Base-by-base conservation (phyloP, 176 grass and related monocot species). In the Otatea glauca region DNA sequence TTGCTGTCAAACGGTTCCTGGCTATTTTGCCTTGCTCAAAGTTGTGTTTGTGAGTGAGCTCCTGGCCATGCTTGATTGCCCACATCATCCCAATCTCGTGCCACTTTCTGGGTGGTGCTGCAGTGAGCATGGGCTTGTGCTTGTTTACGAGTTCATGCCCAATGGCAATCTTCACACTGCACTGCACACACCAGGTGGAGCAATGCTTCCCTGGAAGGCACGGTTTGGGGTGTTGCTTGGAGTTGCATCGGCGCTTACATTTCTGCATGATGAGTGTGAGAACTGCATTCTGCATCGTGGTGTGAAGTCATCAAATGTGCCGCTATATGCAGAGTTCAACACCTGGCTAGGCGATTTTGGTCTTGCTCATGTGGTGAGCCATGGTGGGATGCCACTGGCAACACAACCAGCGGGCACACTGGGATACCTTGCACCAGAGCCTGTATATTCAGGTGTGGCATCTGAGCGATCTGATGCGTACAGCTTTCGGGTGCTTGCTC, bases 401-500 rank as follows among this genome's bases (percentile, higher is more conserved):
- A 88, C 91, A 39, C 80, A 84, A 48, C 89, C 86, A 86, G 94
- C 90, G 3, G 91, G 94, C 48, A 92, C 94, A 16, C 70, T 92
- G 37, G 89, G 94, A 14, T 97, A 97, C 70, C 72, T 94, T 54
- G 89, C 86, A 12, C 92, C 89, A 53, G 92, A 94, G 32, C 91
- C 85, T 35, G 83, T 92, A 65, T 68, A 85, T 74, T 85, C 94
- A 34, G 87, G 91, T 47, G 78, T 89, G 71, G 85, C 91, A 68
- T 90, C 84, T 20, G 87, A 97, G 72, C 61, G 87, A 59, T 89
- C 94, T 39, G 94, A 97, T 75, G 82, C 91, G 67, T 93, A 93
- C 67, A 97, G 91, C 82, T 97, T 97, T n/a, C 91, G 91, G 3
- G 87, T 93, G 81, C 74, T 97, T 86, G 89, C 84, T 53, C 79